Conservation (phyloP, 192 early-diverging fungal genomes). For the Chytriomyces sp. region DNA sequence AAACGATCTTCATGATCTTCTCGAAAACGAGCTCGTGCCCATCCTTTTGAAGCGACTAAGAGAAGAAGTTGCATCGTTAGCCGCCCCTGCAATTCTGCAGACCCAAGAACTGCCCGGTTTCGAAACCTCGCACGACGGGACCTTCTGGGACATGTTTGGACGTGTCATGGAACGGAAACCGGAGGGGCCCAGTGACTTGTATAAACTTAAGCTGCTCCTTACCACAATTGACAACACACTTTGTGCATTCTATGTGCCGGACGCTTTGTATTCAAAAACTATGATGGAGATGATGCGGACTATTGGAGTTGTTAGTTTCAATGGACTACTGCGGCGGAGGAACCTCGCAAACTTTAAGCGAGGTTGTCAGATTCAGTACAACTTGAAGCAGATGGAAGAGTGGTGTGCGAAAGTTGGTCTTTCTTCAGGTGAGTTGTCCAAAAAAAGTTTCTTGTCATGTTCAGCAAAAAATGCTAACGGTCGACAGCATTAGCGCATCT, state of each 20-base stretch:
- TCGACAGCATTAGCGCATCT: conserved; percentile 58
- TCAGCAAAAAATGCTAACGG: conserved; percentile 10
- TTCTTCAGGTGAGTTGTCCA: conserved; percentile 51
- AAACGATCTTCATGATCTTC: conserved; percentile 74
- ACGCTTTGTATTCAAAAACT: conserved; percentile 76
- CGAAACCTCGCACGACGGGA: conserved; percentile 51
- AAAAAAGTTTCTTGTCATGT: not conserved
- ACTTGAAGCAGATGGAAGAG: conserved; percentile 89
- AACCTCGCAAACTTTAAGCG: conserved; percentile 94
- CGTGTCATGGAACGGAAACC: not conserved
- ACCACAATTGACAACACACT: conserved; percentile 82
- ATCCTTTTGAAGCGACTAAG: conserved; percentile 88
- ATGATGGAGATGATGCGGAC: conserved; percentile 84
- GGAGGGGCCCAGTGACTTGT: conserved; percentile 67
- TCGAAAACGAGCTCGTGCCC: conserved; percentile 84
- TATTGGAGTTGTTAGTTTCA: conserved; percentile 86
- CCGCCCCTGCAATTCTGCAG: conserved; percentile 85
- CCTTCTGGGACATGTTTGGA: not conserved
- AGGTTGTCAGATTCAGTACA: conserved; percentile 95
- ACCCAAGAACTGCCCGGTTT: conserved; percentile 83
- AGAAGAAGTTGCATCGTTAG: conserved; percentile 82
- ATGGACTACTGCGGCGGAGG: conserved; percentile 84
- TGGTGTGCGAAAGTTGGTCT: conserved; percentile 89
- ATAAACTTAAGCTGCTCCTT: conserved; percentile 79
- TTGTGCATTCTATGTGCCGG: conserved; percentile 86